These are phyloP conservation scores for Echria macrotheca DNA, from an alignment of 495 filamentous ascomycete species.

Conservation along the genomic window DNA sequence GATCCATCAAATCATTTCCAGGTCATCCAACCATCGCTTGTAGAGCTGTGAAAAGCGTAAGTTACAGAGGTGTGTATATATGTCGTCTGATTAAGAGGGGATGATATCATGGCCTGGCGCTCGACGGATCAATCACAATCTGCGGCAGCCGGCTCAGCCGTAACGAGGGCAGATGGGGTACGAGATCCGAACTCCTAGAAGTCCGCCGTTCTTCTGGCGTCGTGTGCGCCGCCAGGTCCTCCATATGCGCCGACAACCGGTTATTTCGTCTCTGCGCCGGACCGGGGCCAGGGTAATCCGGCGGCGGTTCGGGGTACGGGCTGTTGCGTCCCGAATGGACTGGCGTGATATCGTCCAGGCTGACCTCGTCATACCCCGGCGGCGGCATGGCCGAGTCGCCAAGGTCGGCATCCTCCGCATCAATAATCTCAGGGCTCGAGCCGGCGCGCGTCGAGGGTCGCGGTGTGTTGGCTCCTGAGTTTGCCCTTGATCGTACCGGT, in stretches of 20 bases:
- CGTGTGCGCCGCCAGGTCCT: slow-evolving; percentile 17
- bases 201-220: slow-evolving; percentile 15
- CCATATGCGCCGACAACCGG: slow-evolving; percentile 31
- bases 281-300: slow-evolving; percentile 43
- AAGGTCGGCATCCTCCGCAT: slow-evolving; percentile 42
- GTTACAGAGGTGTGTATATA: too few species aligned
- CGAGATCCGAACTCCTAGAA: slow-evolving; percentile 27
- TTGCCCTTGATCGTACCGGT: slow-evolving; percentile 23
- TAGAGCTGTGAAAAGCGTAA: background rate
- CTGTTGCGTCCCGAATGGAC: slow-evolving; percentile 26
- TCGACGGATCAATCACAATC: slow-evolving; percentile 49
- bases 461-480: slow-evolving; percentile 23
- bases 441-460: slow-evolving; percentile 25
- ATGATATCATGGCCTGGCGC: slow-evolving; percentile 35
- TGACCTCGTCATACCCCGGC: slow-evolving; percentile 52
- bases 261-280: slow-evolving; percentile 25
- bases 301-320: slow-evolving; percentile 41
- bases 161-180: slow-evolving; percentile 41
- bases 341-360: slow-evolving; percentile 36
- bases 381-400: slow-evolving; percentile 46
- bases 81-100: too few species aligned
- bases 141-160: slow-evolving; percentile 39
- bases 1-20: too few species aligned
- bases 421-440: slow-evolving; percentile 39
- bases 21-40: too few species aligned